These are phyloP conservation scores for Rhinocladiella similis DNA, from an alignment of 2,329 filamentous ascomycete genomes.

Conservation along the genomic window DNA sequence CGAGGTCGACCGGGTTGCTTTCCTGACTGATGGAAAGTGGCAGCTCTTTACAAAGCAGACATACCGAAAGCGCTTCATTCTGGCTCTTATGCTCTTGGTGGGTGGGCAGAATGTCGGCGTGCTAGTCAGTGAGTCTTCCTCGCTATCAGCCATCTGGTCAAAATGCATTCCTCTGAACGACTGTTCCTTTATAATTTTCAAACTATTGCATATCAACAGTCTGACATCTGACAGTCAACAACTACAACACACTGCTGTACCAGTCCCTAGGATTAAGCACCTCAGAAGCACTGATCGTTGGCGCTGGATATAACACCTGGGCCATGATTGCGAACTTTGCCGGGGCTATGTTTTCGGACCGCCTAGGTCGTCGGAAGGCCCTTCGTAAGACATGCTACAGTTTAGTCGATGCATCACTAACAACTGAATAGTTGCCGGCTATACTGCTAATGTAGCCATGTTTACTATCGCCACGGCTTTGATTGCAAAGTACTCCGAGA, in stretches of 20 bases:
- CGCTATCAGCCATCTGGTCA: too few relatives aligned
- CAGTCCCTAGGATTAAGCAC: slow-evolving; percentile 8
- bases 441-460: slow-evolving; percentile 2
- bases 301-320: slow-evolving; percentile 12
- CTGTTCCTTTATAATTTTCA: neutral
- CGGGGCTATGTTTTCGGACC: slow-evolving; percentile 6
- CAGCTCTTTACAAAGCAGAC: slow-evolving; percentile 11
- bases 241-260: slow-evolving; percentile 12
- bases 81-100: slow-evolving; percentile 1
- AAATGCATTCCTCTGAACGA: neutral
- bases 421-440: slow-evolving; percentile 5
- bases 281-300: slow-evolving; percentile 1
- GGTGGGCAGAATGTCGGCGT: slow-evolving; percentile 9
- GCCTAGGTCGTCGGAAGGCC: slow-evolving; percentile 6
- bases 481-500: slow-evolving; percentile 7
- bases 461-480: slow-evolving; percentile 13
- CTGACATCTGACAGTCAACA: slow-evolving; percentile 6
- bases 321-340: slow-evolving; percentile 14
- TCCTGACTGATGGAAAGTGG: slow-evolving; percentile 8
- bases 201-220: neutral
- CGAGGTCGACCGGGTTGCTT: neutral
- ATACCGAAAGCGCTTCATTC: slow-evolving; percentile 11
- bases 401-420: neutral
- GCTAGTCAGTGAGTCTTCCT: neutral
- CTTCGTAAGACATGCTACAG: slow-evolving; percentile 5